These are phyloP conservation scores for Skeletonema tropicum DNA, from an alignment of 108 stramenopile species.

Conservation along the genomic window DNA sequence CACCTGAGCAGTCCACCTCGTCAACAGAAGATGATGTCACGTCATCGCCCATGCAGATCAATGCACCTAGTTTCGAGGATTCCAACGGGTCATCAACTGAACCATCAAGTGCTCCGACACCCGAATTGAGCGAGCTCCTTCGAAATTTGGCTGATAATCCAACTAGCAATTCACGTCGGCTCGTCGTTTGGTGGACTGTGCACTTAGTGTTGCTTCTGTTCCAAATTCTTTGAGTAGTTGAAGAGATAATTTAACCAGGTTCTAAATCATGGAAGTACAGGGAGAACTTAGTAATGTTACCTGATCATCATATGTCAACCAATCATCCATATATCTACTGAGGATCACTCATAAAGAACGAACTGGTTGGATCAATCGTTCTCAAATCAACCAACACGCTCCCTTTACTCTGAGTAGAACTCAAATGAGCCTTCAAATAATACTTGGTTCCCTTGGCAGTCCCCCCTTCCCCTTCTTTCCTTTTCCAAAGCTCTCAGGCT, in stretches of 20 bases:
- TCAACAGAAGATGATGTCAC: neutral
- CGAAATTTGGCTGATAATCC: neutral
- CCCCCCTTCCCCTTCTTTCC: slow-evolving; percentile 62
- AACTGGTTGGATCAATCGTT: slow-evolving; percentile 77
- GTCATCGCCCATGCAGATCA: neutral
- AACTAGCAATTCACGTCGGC: neutral
- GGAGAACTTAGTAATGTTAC: too few relatives aligned
- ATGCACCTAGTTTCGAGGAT: neutral
- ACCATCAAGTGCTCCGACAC: neutral
- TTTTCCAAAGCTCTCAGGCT: slow-evolving; percentile 81
- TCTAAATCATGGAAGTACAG: too few relatives aligned
- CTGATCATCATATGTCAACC: too few relatives aligned
- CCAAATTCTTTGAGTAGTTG: neutral
- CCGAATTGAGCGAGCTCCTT: neutral
- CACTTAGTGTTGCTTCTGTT: neutral
- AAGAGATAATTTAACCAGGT: neutral
- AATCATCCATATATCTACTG: too few relatives aligned
- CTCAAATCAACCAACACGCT: slow-evolving; percentile 70
- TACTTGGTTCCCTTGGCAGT: slow-evolving; percentile 73
- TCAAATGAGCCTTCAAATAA: slow-evolving; percentile 70
- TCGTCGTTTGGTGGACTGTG: neutral
- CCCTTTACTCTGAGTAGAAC: slow-evolving; percentile 71
- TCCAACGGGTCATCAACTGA: neutral
- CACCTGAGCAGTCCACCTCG: neutral
- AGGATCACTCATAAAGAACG: slow-evolving; percentile 59